Conservation (phyloP, 345 rosid species). For the Trapa bicornis region DNA sequence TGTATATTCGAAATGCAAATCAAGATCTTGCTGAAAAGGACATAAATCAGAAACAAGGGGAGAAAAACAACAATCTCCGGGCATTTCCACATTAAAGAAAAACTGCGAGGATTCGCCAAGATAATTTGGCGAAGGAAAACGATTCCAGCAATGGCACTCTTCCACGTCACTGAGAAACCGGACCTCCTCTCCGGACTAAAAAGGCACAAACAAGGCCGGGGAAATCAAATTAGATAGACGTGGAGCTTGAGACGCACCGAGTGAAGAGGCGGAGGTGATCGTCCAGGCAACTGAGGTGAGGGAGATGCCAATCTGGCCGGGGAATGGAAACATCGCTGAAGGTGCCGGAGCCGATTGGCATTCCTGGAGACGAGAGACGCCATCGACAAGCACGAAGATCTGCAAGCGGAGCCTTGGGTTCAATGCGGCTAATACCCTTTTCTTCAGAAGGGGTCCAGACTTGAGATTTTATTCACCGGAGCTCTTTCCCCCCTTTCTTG, state of each 20-base stretch:
- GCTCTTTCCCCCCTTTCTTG: too few relatives aligned
- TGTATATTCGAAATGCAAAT: too few relatives aligned
- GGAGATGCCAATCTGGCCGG: conserved; percentile 12
- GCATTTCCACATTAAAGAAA: too few relatives aligned
- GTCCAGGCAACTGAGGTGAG: conserved; percentile 18
- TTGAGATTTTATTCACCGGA: not conserved
- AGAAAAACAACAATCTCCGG: too few relatives aligned
- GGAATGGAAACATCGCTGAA: conserved; percentile 12
- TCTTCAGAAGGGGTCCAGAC: not conserved
- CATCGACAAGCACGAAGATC: conserved; percentile 19
- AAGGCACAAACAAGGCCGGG: not conserved
- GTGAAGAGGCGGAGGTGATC: conserved; percentile 15
- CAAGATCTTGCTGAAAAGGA: too few relatives aligned
- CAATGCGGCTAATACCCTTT: conserved; percentile 11
- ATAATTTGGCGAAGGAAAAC: too few relatives aligned
- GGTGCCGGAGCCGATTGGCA: conserved; percentile 23
- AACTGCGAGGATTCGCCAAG: too few relatives aligned
- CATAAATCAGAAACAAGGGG: too few relatives aligned
- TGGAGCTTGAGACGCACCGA: conserved; percentile 23
- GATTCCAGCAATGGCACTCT: too few relatives aligned
- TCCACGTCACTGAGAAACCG: too few relatives aligned
- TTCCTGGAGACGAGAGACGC: conserved; percentile 39
- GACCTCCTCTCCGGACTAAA: too few relatives aligned
- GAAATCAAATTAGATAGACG: not conserved
- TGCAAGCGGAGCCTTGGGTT: not conserved